Conservation (phyloP, 2,329 filamentous ascomycete species). For the Sphaerulina populicola region DNA sequence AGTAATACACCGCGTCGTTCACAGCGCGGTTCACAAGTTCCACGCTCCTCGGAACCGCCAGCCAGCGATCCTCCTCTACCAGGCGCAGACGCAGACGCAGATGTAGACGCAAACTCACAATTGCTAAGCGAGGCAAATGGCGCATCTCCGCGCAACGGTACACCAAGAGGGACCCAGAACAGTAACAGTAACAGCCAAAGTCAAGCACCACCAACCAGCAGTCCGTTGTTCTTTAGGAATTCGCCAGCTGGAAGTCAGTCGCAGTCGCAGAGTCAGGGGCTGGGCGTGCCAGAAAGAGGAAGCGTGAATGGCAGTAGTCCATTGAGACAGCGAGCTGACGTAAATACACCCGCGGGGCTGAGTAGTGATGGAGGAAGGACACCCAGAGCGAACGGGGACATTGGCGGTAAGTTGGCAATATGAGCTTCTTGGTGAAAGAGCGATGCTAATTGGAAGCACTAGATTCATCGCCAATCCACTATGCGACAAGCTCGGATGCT, state of each 20-base stretch:
- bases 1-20: constrained; percentile 39
- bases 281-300: constrained; percentile 30
- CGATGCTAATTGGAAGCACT: background rate
- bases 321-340: constrained; percentile 30
- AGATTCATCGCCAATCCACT: constrained; percentile 91
- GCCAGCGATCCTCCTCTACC: constrained; percentile 34
- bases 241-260: constrained; percentile 45
- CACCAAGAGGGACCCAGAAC: constrained; percentile 16
- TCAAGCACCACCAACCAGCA: constrained; percentile 48
- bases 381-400: constrained; percentile 56
- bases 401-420: constrained; percentile 50
- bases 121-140: constrained; percentile 36
- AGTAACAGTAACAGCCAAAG: constrained; percentile 21
- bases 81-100: constrained; percentile 14
- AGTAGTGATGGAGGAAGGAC: constrained; percentile 58
- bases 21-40: constrained; percentile 48
- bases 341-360: constrained; percentile 24
- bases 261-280: constrained; percentile 23
- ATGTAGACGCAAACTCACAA: constrained; percentile 31
- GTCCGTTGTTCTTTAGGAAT: constrained; percentile 69
- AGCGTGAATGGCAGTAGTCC: constrained; percentile 45
- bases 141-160: constrained; percentile 26
- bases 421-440: constrained; percentile 16
- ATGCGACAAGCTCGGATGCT: constrained; percentile 71
- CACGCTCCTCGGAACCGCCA: constrained; percentile 33